Base-by-base conservation (phyloP, 2,329 filamentous ascomycete species). In the Thelonectria rubi region DNA sequence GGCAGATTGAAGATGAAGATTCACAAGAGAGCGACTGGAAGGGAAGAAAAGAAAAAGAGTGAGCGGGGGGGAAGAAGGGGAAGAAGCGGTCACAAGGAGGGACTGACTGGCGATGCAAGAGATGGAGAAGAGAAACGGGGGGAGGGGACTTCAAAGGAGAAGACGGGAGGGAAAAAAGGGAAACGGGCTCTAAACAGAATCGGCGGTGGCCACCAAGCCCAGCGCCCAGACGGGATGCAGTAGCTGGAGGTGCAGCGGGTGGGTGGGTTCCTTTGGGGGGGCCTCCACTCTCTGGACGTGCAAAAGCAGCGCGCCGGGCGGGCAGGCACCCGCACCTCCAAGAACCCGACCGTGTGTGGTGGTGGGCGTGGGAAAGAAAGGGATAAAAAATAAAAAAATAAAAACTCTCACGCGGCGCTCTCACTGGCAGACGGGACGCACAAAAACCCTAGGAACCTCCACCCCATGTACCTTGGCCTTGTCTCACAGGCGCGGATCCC, bases 21-120 rank as follows among this genome's bases (percentile, higher is more conserved):
- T 74, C 76, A 57, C 55, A 82, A 84, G 81, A 76, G 81, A 84
- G 78, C 77, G 82, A 84, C 81, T 82, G 75, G 78, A 82, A 78
- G 75, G 75, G 80, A 80, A 77, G 72, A 73, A 79, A 80, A 77
- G 76, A 77, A 80, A 73, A 78, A 79, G 76, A 68, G 65, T 68
- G 64, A 67, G 66, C 66, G 65, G 67, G 65, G 73, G 72, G 68
- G 74, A 74, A 74, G 71, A 75, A 75, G 70, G 67, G 70, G 74
- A 77, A 79, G 76, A 74, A 73, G 75, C 75, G 72, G 73, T 78
- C 75, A 73, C 72, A 74, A 74, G 73, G 76, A 76, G 70, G 73
- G 73, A 65, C 68, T 69, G 73, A 65, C 69, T 69, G 72, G 65
- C 65, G 73, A 74, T 72, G 71, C 68, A 68, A 71, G 69, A 72